phyloP scores from a whole-genome alignment of 2,329 filamentous ascomycete genomes.

The Cladosporium cucumerinum region DNA sequence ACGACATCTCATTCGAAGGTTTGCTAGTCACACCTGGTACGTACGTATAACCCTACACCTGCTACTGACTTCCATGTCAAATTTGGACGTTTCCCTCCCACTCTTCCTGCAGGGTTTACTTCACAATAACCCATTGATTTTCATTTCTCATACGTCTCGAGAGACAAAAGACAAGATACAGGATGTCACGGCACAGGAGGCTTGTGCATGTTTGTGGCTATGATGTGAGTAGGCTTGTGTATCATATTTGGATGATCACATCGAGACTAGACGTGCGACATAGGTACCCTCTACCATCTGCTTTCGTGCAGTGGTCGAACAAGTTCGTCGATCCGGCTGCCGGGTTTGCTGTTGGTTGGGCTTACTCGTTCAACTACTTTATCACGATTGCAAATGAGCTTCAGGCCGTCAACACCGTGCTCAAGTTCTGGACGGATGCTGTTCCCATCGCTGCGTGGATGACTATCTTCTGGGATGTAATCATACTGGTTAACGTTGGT shows the following conservation, averaged over 20 bases:
- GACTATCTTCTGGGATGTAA: conserved; percentile 24
- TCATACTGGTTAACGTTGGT: conserved; percentile 29
- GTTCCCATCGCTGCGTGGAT: conserved; percentile 26
- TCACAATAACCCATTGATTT: too few relatives aligned
- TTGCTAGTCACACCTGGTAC: too few relatives aligned
- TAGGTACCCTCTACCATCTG: conserved; percentile 3
- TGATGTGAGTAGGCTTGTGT: conserved; percentile 56
- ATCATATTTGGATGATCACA: background rate
- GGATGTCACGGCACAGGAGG: background rate
- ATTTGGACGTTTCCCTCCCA: too few relatives aligned
- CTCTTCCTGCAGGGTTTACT: too few relatives aligned
- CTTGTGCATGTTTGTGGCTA: conserved; percentile 54
- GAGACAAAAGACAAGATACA: background rate
- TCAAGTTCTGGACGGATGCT: conserved; percentile 28
- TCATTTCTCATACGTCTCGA: background rate
- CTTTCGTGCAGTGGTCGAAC: conserved; percentile 54
- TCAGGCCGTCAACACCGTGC: conserved; percentile 25
- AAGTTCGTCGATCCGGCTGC: conserved; percentile 90
- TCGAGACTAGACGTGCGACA: background rate
- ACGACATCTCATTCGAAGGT: too few relatives aligned
- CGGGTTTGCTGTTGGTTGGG: conserved; percentile 50
- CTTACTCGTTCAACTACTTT: conserved; percentile 6
- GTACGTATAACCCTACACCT: too few relatives aligned
- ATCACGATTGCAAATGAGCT: conserved; percentile 20
- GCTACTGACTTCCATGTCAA: too few relatives aligned